These are phyloP conservation scores for Botrytis cinerea DNA, from an alignment of 2,329 filamentous ascomycete species.

Conservation along the genomic window DNA sequence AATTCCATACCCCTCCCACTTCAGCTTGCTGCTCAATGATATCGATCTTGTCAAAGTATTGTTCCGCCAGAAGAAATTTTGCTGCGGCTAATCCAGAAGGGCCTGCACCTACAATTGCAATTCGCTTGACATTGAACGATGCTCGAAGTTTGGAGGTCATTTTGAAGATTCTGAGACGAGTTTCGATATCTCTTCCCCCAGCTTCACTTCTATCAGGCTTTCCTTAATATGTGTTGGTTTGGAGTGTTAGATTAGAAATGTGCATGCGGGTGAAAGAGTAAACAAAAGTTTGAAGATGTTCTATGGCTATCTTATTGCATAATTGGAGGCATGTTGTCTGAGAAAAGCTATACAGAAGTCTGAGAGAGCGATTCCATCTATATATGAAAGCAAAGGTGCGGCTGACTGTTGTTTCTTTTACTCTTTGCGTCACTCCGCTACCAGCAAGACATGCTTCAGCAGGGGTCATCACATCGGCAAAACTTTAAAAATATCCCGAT, in stretches of 20 bases:
- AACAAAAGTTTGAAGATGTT: not conserved
- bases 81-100: constrained; percentile 77
- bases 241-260: no score
- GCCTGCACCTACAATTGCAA: constrained; percentile 83
- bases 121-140: constrained; percentile 51
- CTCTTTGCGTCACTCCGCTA: not conserved
- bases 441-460: not conserved
- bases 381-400: not conserved
- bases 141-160: constrained; percentile 36
- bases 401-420: not conserved
- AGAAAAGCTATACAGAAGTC: not conserved
- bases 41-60: constrained; percentile 67
- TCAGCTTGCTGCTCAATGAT: constrained; percentile 79
- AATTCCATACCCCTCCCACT: constrained; percentile 86
- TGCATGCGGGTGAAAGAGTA: not conserved
- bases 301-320: no score
- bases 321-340: no score
- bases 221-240: not conserved
- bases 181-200: not conserved
- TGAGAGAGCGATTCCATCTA: not conserved
- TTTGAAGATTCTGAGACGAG: not conserved
- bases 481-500: constrained; percentile 13
- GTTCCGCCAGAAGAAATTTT: constrained; percentile 77
- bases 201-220: not conserved
- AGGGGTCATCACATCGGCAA: constrained; percentile 4